These are phyloP conservation scores for Apiospora phragmitis DNA, from an alignment of 2,329 filamentous ascomycete genomes.

Conservation along the genomic window DNA sequence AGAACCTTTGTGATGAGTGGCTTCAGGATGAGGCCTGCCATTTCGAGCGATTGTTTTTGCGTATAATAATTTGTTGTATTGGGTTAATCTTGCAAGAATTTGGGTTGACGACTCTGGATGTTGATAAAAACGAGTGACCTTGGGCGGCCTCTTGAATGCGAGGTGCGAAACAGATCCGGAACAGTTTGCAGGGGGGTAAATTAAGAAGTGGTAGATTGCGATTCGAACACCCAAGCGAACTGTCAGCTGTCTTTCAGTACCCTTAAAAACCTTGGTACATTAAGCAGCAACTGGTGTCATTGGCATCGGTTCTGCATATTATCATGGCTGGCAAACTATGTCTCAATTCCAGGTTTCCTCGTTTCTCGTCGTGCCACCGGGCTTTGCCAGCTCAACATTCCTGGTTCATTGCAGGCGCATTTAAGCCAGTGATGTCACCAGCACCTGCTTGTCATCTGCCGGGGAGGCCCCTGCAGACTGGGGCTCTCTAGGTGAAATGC, in stretches of 20 bases:
- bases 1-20: conserved; percentile 58
- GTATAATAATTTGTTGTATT: background rate
- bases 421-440: background rate
- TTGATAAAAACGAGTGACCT: background rate
- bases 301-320: background rate
- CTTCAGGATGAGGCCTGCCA: conserved; percentile 56
- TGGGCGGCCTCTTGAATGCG: background rate
- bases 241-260: background rate
- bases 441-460: conserved; percentile 2
- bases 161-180: background rate
- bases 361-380: background rate
- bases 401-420: background rate
- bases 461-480: background rate
- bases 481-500: background rate
- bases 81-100: background rate
- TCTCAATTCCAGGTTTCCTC: background rate
- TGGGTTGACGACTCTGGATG: background rate
- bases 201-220: background rate
- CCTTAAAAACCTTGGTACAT: background rate
- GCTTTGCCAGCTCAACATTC: conserved; percentile 1
- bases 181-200: background rate
- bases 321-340: background rate
- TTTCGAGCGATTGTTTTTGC: conserved; percentile 32
- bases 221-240: background rate
- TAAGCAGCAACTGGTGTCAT: background rate